Evolutionary conservation across 2,329 filamentous ascomycete species (phyloP), one percentile per base, ranked within the genome.

Genomic region (Rhynchosporium agropyri): DNA sequence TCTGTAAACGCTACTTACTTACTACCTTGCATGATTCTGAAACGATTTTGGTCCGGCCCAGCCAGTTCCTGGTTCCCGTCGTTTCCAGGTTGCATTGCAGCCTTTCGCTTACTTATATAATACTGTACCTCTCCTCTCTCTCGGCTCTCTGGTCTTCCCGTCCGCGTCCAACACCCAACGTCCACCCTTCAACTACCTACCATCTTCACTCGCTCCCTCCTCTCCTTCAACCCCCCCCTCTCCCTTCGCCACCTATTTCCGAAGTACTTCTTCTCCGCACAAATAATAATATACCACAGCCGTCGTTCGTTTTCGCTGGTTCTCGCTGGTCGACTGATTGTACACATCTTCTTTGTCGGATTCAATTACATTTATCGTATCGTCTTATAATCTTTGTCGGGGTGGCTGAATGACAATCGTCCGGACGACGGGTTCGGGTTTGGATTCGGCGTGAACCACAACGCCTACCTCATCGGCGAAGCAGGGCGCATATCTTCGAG

Each of bases 281-380:
- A 28, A 26, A 49, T 10, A 55, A 53, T 57, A 60, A 60, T 60
- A 60, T 62, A 40, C 58, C 54, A 60, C 60, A 60, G 42, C 42
- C 54, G 50, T 60, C 60, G 42, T 55, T 67, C 65, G 58, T 65
- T 67, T 10, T 2, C 33, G 33, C 9, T 36, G 33, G 5, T 10
- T 5, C 42, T 67, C 65, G 65, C 65, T 67, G 65, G 62, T 61
- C 65, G 63, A 67, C 64, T 62, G 40, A 55, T 53, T 31, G 12
- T 28, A 43, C 48, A 26, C 20, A 48, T 50, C 15, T 33, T 31
- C 31, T 49, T 29, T 31, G 29, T 26, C 48, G 42, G 54, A 49
- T 50, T 53, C 50, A 59, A 50, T 56, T 46, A 31, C 38, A 33
- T 43, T 46, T 43, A 46, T 46, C 54, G 55, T 43, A 61, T 42